Conservation (phyloP, 2,329 filamentous ascomycete genomes). For the Stachybotrys chlorohalonatus region DNA sequence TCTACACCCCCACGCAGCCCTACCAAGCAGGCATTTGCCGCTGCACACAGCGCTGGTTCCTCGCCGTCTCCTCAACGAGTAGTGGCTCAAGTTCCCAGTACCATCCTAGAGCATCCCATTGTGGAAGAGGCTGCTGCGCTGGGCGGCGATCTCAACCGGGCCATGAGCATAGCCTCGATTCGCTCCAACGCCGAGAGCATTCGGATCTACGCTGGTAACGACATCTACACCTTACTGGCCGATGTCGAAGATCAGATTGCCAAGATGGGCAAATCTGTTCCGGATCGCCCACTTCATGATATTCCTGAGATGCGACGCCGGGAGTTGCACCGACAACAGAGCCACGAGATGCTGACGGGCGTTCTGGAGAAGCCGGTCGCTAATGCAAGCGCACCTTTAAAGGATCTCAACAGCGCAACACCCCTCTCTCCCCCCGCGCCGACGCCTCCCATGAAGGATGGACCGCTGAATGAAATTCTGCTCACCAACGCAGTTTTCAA, state of each 20-base stretch:
- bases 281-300: slow-evolving; percentile 3
- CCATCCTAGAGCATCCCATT: slow-evolving; percentile 42
- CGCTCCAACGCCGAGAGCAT: slow-evolving; percentile 52
- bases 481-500: slow-evolving; percentile 43
- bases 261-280: slow-evolving; percentile 20
- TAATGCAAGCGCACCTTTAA: slow-evolving; percentile 5
- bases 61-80: slow-evolving; percentile 42
- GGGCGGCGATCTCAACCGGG: slow-evolving; percentile 5
- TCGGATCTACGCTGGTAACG: slow-evolving; percentile 57
- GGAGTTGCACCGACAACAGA: slow-evolving; percentile 37
- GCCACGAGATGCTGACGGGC: slow-evolving; percentile 40
- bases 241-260: slow-evolving; percentile 49
- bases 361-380: slow-evolving; percentile 10
- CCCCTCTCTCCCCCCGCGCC: slow-evolving; percentile 22
- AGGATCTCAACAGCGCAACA: slow-evolving; percentile 13
- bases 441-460: slow-evolving; percentile 24
- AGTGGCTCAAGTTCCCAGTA: slow-evolving; percentile 45
- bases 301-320: slow-evolving; percentile 20
- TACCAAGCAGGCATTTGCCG: slow-evolving; percentile 29
- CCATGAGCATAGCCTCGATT: slow-evolving; percentile 10
- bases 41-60: slow-evolving; percentile 23
- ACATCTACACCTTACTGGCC: slow-evolving; percentile 56
- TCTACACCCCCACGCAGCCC: slow-evolving; percentile 53
- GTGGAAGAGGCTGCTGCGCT: slow-evolving; percentile 29
- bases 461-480: slow-evolving; percentile 25